These are phyloP conservation scores for Aspergillus vadensis DNA, from an alignment of 2,329 filamentous ascomycete genomes.

Conservation along the genomic window DNA sequence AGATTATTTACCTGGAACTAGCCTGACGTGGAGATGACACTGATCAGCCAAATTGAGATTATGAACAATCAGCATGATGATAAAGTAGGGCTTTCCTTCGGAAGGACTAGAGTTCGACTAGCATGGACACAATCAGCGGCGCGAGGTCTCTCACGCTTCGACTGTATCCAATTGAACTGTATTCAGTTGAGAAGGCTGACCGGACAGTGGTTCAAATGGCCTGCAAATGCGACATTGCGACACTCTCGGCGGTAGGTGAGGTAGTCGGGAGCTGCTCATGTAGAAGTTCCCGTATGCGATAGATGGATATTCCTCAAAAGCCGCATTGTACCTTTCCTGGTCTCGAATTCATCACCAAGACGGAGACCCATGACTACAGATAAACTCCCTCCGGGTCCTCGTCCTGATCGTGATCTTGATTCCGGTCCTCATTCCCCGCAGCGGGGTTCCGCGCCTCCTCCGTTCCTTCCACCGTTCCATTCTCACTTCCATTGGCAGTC, in stretches of 20 bases:
- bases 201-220: not conserved
- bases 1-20: slow-evolving; percentile 7
- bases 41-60: slow-evolving; percentile 8
- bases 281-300: no score
- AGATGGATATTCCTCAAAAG: no score
- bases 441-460: not conserved
- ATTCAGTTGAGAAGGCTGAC: not conserved
- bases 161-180: not conserved
- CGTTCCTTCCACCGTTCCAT: slow-evolving; percentile 20
- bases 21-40: slow-evolving; percentile 16
- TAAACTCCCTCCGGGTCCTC: slow-evolving; percentile 33
- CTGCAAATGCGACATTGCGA: not conserved
- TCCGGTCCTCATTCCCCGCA: slow-evolving; percentile 3
- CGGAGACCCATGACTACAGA: slow-evolving; percentile 12
- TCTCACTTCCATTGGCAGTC: slow-evolving; percentile 14
- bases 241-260: not conserved
- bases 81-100: not conserved
- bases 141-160: not conserved
- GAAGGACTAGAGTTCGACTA: not conserved
- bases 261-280: no score
- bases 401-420: slow-evolving; percentile 5
- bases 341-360: slow-evolving; percentile 17
- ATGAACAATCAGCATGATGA: slow-evolving; percentile 10
- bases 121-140: not conserved
- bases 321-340: not conserved